Evolutionary conservation across 2,329 filamentous ascomycete genomes (phyloP).

Genomic region (Colletotrichum australisinense): DNA sequence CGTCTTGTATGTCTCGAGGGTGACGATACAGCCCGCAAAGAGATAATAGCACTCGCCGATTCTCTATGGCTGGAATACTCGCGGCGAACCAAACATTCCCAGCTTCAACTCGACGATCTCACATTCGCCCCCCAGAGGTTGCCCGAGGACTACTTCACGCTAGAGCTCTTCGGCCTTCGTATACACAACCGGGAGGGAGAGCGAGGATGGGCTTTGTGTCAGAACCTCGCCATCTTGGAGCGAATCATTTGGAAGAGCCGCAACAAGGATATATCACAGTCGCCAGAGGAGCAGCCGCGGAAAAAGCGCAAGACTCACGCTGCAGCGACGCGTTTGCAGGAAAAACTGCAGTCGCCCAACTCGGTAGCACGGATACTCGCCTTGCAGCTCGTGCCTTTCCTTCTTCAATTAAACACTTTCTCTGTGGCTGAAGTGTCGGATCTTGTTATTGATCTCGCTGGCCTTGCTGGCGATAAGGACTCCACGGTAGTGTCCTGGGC

Average conservation of each 20-base stretch:
- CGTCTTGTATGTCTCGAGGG: slow-evolving; percentile 60
- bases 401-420: slow-evolving; percentile 59
- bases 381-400: slow-evolving; percentile 69
- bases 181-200: slow-evolving; percentile 66
- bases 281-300: slow-evolving; percentile 57
- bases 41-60: slow-evolving; percentile 75
- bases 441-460: slow-evolving; percentile 68
- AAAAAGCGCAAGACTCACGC: slow-evolving; percentile 62
- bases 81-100: slow-evolving; percentile 75
- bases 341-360: slow-evolving; percentile 60
- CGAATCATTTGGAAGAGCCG: slow-evolving; percentile 49
- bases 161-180: slow-evolving; percentile 64
- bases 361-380: slow-evolving; percentile 59
- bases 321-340: slow-evolving; percentile 57
- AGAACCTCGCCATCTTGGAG: slow-evolving; percentile 70
- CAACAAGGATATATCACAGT: slow-evolving; percentile 40
- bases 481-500: slow-evolving; percentile 79
- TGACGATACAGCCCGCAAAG: slow-evolving; percentile 51
- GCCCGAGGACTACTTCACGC: slow-evolving; percentile 56
- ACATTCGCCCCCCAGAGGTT: slow-evolving; percentile 62
- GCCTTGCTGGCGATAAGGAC: slow-evolving; percentile 77
- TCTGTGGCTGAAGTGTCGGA: slow-evolving; percentile 63
- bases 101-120: slow-evolving; percentile 83
- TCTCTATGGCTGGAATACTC: slow-evolving; percentile 83
- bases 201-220: slow-evolving; percentile 69